Evolutionary conservation across 345 rosid species (phyloP).

Genomic region (Passiflora organensis): DNA sequence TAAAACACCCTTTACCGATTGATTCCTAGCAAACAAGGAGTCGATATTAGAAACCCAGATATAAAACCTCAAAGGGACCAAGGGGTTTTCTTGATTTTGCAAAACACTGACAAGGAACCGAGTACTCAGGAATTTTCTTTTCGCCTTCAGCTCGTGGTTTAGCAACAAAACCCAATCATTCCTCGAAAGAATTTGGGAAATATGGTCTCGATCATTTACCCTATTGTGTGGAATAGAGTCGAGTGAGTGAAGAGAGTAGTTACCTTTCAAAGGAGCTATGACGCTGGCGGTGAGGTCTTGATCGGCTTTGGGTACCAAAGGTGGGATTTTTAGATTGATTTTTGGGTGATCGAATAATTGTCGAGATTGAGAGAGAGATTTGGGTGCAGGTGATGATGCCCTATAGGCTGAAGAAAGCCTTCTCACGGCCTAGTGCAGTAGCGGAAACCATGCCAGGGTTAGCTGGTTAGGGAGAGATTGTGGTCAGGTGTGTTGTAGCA

Average conservation of each 20-base stretch:
- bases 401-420: conserved; percentile 45
- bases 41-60: conserved; percentile 66
- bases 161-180: conserved; percentile 72
- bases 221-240: conserved; percentile 12
- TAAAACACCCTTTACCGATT: conserved; percentile 46
- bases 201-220: conserved; percentile 39
- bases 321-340: conserved; percentile 7
- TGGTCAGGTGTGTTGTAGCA: no score
- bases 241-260: background rate
- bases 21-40: conserved; percentile 44
- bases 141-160: conserved; percentile 52
- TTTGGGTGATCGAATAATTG: conserved; percentile 8
- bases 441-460: no score
- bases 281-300: background rate
- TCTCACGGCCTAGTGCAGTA: no score
- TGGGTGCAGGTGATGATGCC: conserved; percentile 32
- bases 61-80: conserved; percentile 53
- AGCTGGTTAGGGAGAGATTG: no score
- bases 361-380: conserved; percentile 2
- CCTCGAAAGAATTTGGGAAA: conserved; percentile 53
- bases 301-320: background rate
- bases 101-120: conserved; percentile 53
- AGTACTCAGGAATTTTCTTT: conserved; percentile 44
- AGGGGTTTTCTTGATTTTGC: conserved; percentile 74
- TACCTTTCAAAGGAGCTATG: conserved; percentile 29